These are phyloP conservation scores for Parascedosporium putredinis DNA, from an alignment of 2,329 filamentous ascomycete species.

Conservation along the genomic window DNA sequence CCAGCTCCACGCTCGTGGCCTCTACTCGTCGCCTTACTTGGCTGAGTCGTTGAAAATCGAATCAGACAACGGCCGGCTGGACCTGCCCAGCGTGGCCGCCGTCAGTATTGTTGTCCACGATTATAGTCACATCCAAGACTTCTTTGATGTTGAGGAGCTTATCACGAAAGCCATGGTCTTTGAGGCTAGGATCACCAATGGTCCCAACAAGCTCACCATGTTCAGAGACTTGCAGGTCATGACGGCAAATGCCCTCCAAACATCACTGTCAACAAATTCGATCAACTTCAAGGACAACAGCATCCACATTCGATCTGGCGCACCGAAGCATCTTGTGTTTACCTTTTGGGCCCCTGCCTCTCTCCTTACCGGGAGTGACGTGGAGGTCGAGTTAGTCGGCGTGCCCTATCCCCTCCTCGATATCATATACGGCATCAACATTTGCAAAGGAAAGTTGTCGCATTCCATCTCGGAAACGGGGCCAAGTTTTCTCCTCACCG, in stretches of 20 bases:
- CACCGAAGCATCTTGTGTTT: neutral
- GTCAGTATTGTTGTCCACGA: conserved; percentile 3
- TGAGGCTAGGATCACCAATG: neutral
- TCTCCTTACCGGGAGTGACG: neutral
- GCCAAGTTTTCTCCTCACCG: conserved; percentile 2
- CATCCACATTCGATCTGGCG: neutral
- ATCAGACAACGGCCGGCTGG: neutral
- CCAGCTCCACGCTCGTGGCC: neutral
- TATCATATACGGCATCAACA: conserved; percentile 2
- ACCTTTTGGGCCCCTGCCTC: conserved; percentile 5
- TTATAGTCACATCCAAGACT: neutral
- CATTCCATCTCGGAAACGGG: neutral
- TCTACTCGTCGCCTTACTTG: conserved; percentile 3
- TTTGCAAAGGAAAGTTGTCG: neutral
- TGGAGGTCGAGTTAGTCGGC: conserved; percentile 4
- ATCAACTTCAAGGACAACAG: neutral
- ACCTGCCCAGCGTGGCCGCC: neutral
- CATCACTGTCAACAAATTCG: neutral
- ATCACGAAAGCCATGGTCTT: neutral
- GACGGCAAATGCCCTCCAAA: neutral
- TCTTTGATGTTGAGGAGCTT: neutral
- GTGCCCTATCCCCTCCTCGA: conserved; percentile 1
- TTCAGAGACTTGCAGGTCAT: conserved; percentile 6
- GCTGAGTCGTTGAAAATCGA: neutral
- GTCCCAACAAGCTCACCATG: neutral